Evolutionary conservation across 345 rosid genomes (phyloP), one percentile per base, ranked within the genome.

Genomic region (Populus tremula): DNA sequence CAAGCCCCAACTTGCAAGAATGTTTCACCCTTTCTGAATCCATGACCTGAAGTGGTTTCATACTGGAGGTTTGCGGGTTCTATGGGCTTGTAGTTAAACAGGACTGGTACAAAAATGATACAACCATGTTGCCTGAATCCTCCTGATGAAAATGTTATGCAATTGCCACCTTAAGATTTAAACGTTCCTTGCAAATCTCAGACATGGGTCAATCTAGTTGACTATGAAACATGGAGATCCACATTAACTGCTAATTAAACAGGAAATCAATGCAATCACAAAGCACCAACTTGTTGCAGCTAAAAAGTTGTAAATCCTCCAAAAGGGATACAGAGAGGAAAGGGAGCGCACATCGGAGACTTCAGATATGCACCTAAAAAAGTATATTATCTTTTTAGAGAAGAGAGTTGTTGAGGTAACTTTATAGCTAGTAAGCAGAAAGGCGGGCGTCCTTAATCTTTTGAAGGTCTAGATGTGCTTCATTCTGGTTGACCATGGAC

Each of bases 401-500:
- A 31, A 8, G 35, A 67, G 13, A 6, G 23, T 65, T 27, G 68
- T 2, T 13, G 75, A 53, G 85, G 66, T 36, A 69, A 79, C 71
- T 76, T 79, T 79, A 2, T 72, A n/a, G 78, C 72, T 36, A 64
- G 76, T 33, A 65, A 75, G 69, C 76, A 75, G 62, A 50, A 50
- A 64, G 31, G 18, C 45, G 50, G 76, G 65, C 71, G 68, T 12
- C 76, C 25, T 69, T 27, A 10, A 39, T 35, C 72, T 54, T 35
- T 61, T 35, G 63, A 82, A 70, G 68, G 47, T 43, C 47, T 43
- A 43, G 13, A 53, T 2, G 7, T 38, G 38, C 10, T 45, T 61
- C 33, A 29, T 68, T 59, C 72, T 71, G 9, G 18, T 67, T 73
- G 39, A 73, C 72, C 36, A 33, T 59, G 39, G 39, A n/a, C 50